phyloP scores from a whole-genome alignment of 768 basidiomycete genomes.

The Lactarius hengduanensis region DNA sequence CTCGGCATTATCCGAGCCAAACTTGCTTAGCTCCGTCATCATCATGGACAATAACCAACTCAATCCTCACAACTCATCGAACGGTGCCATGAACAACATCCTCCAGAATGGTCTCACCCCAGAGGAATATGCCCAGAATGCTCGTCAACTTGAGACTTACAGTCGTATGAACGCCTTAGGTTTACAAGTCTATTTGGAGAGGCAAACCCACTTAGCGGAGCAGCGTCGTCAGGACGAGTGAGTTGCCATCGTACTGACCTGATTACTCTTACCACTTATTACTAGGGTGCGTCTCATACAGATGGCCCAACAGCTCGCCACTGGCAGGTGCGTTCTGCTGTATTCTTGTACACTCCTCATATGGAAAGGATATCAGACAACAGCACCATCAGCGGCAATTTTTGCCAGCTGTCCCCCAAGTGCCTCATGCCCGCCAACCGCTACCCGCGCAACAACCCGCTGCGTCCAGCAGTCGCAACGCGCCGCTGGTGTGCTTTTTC shows the following conservation, averaged over 20 bases:
- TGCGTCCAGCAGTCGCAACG: neutral
- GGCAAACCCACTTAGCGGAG: slow-evolving; percentile 15
- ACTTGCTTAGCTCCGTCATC: neutral
- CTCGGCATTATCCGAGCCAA: neutral
- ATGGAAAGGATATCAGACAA: slow-evolving; percentile 15
- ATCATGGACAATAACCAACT: slow-evolving; percentile 18
- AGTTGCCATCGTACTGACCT: neutral
- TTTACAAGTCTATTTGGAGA: slow-evolving; percentile 21
- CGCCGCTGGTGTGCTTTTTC: slow-evolving; percentile 1
- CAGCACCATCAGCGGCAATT: slow-evolving; percentile 8
- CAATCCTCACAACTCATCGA: slow-evolving; percentile 1
- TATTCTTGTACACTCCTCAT: neutral
- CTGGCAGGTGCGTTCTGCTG: slow-evolving; percentile 13
- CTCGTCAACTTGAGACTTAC: slow-evolving; percentile 19
- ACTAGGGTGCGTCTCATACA: slow-evolving; percentile 19
- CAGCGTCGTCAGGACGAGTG: slow-evolving; percentile 24
- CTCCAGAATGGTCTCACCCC: slow-evolving; percentile 21
- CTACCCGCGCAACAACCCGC: neutral
- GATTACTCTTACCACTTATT: neutral
- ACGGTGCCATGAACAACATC: neutral
- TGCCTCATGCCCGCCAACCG: neutral
- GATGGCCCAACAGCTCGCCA: slow-evolving; percentile 20
- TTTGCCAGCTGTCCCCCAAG: neutral
- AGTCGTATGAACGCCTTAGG: slow-evolving; percentile 21
- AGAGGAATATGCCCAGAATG: slow-evolving; percentile 22